phyloP scores from a whole-genome alignment of 176 grass and related monocot species.

The Bolboschoenus planiculmis region DNA sequence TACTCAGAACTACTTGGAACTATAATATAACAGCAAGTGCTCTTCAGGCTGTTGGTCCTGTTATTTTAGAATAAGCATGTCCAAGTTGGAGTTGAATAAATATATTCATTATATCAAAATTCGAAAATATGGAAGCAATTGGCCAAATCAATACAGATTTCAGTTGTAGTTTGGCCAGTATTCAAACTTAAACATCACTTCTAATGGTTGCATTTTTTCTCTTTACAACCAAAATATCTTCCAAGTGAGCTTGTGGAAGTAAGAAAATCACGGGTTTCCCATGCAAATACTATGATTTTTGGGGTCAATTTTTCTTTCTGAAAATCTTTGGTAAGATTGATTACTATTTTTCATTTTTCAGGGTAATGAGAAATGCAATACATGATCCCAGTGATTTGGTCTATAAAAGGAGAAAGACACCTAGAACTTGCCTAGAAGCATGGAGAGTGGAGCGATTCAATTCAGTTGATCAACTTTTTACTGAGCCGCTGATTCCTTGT shows the following conservation, averaged over 20 bases:
- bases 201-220: neutral
- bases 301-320: neutral
- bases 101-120: neutral
- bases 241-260: neutral
- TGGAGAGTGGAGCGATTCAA: slow-evolving; percentile 49
- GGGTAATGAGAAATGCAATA: slow-evolving; percentile 44
- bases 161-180: neutral
- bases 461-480: slow-evolving; percentile 38
- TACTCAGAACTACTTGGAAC: neutral
- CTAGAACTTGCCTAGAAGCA: slow-evolving; percentile 49
- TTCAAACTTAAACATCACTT: neutral
- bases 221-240: neutral
- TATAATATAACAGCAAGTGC: neutral
- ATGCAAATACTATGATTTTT: neutral
- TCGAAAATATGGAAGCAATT: neutral
- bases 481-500: slow-evolving; percentile 59
- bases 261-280: neutral
- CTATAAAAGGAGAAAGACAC: slow-evolving; percentile 38
- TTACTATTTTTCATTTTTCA: slow-evolving; percentile 18
- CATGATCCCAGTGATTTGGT: slow-evolving; percentile 43
- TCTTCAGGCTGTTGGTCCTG: neutral
- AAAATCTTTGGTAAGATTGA: neutral
- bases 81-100: neutral
- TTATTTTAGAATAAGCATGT: neutral
- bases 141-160: neutral